A percentile compares a stretch with the other conserved stretches of the same genome.
phyloP scores from a whole-genome alignment of 129 eudicot genomes.

The Escallonia herrerae region DNA sequence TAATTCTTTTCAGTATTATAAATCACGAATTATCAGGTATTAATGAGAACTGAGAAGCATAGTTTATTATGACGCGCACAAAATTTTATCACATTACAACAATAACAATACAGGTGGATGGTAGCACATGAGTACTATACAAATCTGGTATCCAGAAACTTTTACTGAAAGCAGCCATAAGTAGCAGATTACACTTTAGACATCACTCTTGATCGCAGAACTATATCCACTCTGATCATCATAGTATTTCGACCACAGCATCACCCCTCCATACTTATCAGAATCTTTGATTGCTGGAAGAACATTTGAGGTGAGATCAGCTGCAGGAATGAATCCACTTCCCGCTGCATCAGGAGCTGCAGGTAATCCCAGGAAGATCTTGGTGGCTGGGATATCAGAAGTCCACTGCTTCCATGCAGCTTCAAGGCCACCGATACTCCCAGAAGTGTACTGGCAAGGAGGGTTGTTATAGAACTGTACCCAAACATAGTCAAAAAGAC shows the following conservation, averaged over 20 bases:
- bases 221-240: constrained; percentile 30
- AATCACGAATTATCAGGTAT: too few relatives aligned
- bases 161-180: not conserved
- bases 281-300: constrained; percentile 25
- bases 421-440: not conserved
- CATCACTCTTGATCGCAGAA: constrained; percentile 10
- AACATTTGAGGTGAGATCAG: constrained; percentile 24
- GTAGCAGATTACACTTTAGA: not conserved
- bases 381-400: not conserved
- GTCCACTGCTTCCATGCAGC: constrained; percentile 5
- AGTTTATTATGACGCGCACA: too few relatives aligned
- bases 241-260: constrained; percentile 31
- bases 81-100: too few relatives aligned
- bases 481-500: constrained; percentile 6
- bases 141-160: not conserved
- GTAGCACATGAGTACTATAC: not conserved
- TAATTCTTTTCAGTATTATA: too few relatives aligned
- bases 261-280: constrained; percentile 27
- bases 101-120: not conserved
- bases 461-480: constrained; percentile 1
- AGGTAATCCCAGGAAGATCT: constrained; percentile 32
- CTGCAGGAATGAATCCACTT: too few relatives aligned
- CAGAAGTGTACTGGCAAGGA: not conserved
- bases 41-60: too few relatives aligned
- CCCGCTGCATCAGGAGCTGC: constrained; percentile 33